Percentiles rank a stretch among this genome's conserved stretches.
These are phyloP conservation scores for Bacidia gigantensis DNA, from an alignment of 495 filamentous ascomycete genomes.

Conservation along the genomic window DNA sequence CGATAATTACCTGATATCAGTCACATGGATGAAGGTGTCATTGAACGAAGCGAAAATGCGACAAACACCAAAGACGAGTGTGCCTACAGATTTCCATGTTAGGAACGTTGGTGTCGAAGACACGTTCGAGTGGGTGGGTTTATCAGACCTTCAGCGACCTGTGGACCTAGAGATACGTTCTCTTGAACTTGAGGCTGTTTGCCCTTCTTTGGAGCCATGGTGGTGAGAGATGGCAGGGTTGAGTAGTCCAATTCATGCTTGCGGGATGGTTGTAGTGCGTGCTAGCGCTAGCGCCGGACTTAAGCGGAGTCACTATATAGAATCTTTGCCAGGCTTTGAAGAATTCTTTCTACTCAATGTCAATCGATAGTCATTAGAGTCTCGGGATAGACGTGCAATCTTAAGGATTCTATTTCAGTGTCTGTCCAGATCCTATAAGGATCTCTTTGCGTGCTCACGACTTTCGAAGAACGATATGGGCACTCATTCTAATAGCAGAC, in stretches of 20 bases:
- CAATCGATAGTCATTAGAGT: conserved; percentile 98
- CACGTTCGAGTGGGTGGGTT: background rate
- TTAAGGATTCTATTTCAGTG: conserved; percentile 48
- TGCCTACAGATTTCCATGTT: conserved; percentile 38
- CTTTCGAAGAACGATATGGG: conserved; percentile 73
- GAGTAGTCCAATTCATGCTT: background rate
- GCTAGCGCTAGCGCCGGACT: background rate
- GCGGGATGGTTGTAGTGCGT: background rate
- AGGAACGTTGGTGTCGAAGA: background rate
- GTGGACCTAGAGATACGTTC: conserved; percentile 96
- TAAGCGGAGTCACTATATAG: background rate
- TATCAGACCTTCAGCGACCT: conserved; percentile 69
- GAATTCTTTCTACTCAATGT: conserved; percentile 56
- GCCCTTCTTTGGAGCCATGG: conserved; percentile 76
- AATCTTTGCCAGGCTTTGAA: background rate
- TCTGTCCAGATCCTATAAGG: conserved; percentile 78
- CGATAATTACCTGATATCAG: conserved; percentile 71
- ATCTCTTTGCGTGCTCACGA: conserved; percentile 95
- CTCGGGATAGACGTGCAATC: conserved; percentile 67
- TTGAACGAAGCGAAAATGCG: conserved; percentile 99
- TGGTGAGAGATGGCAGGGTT: conserved; percentile 18
- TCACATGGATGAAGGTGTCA: conserved; percentile 97
- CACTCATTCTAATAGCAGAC: conserved; percentile 57
- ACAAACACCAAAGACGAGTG: conserved; percentile 97
- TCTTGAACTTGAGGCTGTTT: conserved; percentile 62